Conservation (phyloP, 352 stramenopile species). For the Globisporangium nodosum region DNA sequence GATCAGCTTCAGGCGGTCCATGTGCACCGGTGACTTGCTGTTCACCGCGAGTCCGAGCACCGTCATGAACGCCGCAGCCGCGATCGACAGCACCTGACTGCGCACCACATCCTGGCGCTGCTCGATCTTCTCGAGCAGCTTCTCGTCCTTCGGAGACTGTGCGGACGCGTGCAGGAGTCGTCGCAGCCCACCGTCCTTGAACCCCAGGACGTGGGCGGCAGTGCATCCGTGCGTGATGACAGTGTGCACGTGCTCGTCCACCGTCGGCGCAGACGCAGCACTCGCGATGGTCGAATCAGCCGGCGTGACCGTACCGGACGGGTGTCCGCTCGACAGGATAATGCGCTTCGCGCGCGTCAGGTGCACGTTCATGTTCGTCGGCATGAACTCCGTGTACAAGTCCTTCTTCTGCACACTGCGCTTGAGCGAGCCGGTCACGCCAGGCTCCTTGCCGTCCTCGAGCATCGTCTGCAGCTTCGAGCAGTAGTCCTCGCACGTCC, state of each 20-base stretch:
- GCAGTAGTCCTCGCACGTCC: conserved; percentile 68
- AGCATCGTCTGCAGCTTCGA: conserved; percentile 55
- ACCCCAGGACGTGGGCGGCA: conserved; percentile 73
- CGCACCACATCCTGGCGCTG: conserved; percentile 77
- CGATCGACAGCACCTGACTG: conserved; percentile 69
- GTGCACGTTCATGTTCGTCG: conserved; percentile 82
- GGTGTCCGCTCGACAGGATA: conserved; percentile 29
- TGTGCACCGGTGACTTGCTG: conserved; percentile 47
- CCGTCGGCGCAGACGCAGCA: neutral
- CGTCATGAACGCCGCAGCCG: conserved; percentile 69
- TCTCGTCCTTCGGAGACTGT: conserved; percentile 40
- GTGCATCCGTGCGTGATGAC: conserved; percentile 78
- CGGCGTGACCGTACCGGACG: conserved; percentile 1
- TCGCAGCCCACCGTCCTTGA: conserved; percentile 80
- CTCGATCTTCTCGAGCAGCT: conserved; percentile 59
- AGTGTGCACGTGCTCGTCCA: conserved; percentile 62
- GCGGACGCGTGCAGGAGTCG: conserved; percentile 41
- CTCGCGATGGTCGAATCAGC: conserved; percentile 28
- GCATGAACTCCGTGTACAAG: conserved; percentile 79
- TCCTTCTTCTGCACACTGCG: conserved; percentile 87
- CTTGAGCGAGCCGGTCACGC: conserved; percentile 79
- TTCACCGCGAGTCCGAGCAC: conserved; percentile 57
- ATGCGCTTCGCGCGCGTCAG: conserved; percentile 62
- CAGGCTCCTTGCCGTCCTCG: conserved; percentile 72
- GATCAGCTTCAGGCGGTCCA: conserved; percentile 54